Percentiles rank a stretch among this genome's conserved stretches.
These are phyloP conservation scores for Aspergillus unguis DNA, from an alignment of 2,329 filamentous ascomycete genomes.

Conservation along the genomic window DNA sequence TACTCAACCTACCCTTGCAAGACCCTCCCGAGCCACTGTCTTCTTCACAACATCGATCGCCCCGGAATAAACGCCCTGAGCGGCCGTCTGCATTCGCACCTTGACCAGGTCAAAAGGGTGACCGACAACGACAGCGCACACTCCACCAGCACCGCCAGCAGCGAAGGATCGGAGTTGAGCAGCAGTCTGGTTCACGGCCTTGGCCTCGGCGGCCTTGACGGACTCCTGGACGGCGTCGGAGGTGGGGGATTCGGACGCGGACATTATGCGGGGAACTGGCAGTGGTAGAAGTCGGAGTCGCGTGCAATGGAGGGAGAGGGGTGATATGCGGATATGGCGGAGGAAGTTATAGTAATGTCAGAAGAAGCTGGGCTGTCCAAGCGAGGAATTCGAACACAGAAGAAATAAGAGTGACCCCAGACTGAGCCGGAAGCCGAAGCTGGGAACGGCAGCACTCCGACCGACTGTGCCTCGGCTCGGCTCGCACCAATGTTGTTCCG, in stretches of 20 bases:
- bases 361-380: background rate
- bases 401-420: background rate
- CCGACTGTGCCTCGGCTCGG: constrained; percentile 27
- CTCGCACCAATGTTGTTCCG: constrained; percentile 13
- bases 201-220: constrained; percentile 26
- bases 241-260: constrained; percentile 27
- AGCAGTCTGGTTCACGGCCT: constrained; percentile 46
- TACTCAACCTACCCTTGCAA: constrained; percentile 51
- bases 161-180: constrained; percentile 74
- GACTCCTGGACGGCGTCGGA: constrained; percentile 30
- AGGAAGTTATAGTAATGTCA: constrained; percentile 2
- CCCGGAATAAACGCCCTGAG: constrained; percentile 84
- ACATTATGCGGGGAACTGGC: constrained; percentile 24
- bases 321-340: background rate
- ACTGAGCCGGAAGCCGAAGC: constrained; percentile 4
- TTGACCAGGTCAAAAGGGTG: constrained; percentile 98
- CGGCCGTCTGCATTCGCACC: constrained; percentile 92
- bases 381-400: background rate
- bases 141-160: constrained; percentile 86
- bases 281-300: constrained; percentile 9
- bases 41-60: constrained; percentile 90
- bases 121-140: constrained; percentile 90
- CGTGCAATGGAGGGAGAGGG: constrained; percentile 5
- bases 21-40: constrained; percentile 81
- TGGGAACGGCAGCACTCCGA: constrained; percentile 5